Evolutionary conservation across 345 rosid species (phyloP).

Genomic region (Syzygium oleosum): DNA sequence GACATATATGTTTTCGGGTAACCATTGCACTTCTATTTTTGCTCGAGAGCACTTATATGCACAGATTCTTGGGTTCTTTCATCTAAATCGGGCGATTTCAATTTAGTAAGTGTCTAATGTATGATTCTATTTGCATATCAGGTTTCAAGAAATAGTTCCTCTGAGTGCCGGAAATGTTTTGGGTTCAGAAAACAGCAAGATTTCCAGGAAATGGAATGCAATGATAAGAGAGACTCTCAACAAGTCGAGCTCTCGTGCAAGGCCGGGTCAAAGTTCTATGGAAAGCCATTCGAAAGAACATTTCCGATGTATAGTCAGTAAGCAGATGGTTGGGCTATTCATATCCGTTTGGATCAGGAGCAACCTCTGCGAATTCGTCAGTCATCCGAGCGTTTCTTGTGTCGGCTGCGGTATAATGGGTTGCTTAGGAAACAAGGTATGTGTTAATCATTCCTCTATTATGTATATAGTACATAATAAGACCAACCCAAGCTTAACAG

Average conservation of each 20-base stretch:
- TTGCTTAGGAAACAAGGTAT: constrained; percentile 22
- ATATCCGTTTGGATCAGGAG: constrained; percentile 10
- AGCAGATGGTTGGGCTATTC: constrained; percentile 20
- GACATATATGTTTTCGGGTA: constrained; percentile 36
- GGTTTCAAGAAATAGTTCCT: constrained; percentile 43
- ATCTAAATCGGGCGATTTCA: background rate
- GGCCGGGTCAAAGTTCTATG: background rate
- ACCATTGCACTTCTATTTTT: background rate
- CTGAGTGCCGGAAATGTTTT: constrained; percentile 26
- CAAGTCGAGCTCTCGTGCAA: background rate
- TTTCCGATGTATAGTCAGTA: constrained; percentile 11
- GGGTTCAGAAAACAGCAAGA: constrained; percentile 14
- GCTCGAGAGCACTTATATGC: background rate
- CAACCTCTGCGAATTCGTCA: background rate
- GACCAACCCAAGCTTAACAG: background rate
- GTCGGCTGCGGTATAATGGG: constrained; percentile 20
- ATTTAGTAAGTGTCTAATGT: too few species aligned
- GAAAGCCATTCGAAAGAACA: background rate
- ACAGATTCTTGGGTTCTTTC: background rate
- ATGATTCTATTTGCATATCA: background rate
- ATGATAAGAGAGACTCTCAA: constrained; percentile 19
- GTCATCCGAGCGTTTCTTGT: constrained; percentile 3
- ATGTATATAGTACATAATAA: background rate
- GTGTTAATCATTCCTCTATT: background rate
- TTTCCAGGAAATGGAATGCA: constrained; percentile 15